Evolutionary conservation across 768 basidiomycete species (phyloP), one percentile per base, ranked within the genome.

Genomic region (Kwoniella bestiolae): DNA sequence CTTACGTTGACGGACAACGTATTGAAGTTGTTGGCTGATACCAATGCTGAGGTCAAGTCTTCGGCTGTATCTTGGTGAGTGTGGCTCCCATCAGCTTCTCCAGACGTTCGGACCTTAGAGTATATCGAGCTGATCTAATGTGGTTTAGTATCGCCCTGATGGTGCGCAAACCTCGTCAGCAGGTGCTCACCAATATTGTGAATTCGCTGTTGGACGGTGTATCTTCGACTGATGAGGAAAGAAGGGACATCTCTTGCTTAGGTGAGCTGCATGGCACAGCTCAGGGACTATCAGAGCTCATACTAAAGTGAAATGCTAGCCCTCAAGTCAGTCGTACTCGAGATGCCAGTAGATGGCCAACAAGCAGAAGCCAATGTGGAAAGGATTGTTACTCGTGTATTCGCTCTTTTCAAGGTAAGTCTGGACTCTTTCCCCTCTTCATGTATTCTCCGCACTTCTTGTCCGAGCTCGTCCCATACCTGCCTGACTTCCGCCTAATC

Each of bases 11-110:
- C 95, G 51, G 87, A 86, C 45, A 88, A 90, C 79, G 93, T 98
- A 1, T 84, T 97, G 46, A 84, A 87, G 23, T 86, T 97, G 21
- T 89, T 97, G 4, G 90, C 91, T 77, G 96, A 99, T 83, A 90
- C 89, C 82, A 97, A 94, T 71, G 93, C 93, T 7, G 96, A 99
- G 84, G 96, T 98, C 69, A 98, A 98, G 85, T 96, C 96, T 76
- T 90, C 92, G 80, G 92, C 93, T 2, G 95, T 96, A 11, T 93
- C 94, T 83, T 94, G 93, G 95, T 91, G 72, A 58, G 86, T 79
- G 12, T 6, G 9, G 25, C 5, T 5, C 26, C 29, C 16, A 7
- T 31, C 14, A 41, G 9, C n/a, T 29, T n/a, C n/a, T n/a, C n/a
- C n/a, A n/a, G n/a, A n/a, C n/a, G n/a, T n/a, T n/a, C n/a, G n/a